Conservation (phyloP, 2,329 filamentous ascomycete species). For the Ceratocystiopsis brevicomis region DNA sequence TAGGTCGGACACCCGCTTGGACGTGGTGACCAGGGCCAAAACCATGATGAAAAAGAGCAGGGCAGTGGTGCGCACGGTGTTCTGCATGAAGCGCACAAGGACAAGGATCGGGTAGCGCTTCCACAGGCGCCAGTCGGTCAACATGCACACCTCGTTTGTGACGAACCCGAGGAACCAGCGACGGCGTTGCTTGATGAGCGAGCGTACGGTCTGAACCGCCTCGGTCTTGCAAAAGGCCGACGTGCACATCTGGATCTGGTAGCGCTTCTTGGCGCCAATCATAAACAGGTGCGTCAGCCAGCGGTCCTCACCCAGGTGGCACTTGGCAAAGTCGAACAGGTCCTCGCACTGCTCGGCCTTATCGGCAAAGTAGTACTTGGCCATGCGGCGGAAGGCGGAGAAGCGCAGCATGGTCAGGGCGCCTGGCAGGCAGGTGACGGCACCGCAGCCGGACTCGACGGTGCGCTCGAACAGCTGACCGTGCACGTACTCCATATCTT, state of each 20-base stretch:
- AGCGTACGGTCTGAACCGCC: constrained; percentile 72
- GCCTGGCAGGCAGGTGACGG: constrained; percentile 86
- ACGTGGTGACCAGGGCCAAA: constrained; percentile 68
- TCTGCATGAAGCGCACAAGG: constrained; percentile 79
- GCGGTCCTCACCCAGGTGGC: constrained; percentile 82
- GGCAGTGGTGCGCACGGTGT: constrained; percentile 87
- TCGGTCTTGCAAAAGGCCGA: constrained; percentile 97
- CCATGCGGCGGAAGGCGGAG: constrained; percentile 90
- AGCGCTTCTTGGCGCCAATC: constrained; percentile 82
- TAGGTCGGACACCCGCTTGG: constrained; percentile 56
- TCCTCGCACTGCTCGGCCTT: constrained; percentile 92
- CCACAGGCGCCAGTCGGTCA: constrained; percentile 88
- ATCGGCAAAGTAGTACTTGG: constrained; percentile 95
- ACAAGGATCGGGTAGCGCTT: constrained; percentile 74
- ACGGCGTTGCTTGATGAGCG: constrained; percentile 80
- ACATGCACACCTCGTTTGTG: constrained; percentile 95
- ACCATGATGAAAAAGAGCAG: constrained; percentile 89
- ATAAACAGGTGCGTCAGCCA: constrained; percentile 98
- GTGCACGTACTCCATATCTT: constrained; percentile 97
- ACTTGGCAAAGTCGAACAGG: constrained; percentile 91
- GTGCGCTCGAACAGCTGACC: constrained; percentile 91
- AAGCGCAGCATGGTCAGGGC: constrained; percentile 92
- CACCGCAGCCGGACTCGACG: constrained; percentile 82
- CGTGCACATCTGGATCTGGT: constrained; percentile 95
- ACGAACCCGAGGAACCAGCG: constrained; percentile 96